Evolutionary conservation across 2,329 filamentous ascomycete genomes (phyloP).

Genomic region (Aspergillus pseudoglaucus): DNA sequence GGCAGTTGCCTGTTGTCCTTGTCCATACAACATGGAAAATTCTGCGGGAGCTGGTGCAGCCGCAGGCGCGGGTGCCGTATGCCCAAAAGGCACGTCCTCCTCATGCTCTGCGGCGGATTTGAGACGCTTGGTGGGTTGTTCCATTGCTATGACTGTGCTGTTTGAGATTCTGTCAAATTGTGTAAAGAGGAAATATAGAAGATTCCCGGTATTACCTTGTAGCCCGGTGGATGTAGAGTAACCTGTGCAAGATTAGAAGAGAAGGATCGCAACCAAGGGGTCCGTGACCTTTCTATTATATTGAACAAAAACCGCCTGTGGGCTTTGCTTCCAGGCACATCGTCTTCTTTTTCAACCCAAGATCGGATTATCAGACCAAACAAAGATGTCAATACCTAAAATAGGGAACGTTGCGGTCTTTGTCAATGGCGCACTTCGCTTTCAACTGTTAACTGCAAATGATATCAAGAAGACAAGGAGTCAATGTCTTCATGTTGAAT

Average conservation of each 20-base stretch:
- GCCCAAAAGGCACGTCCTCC: not conserved
- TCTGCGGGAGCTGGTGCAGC: not conserved
- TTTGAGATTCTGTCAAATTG: not conserved
- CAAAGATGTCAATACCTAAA: not conserved
- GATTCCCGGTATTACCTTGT: not conserved
- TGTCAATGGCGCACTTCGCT: not conserved
- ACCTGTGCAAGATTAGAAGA: too few species aligned
- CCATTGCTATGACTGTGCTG: not conserved
- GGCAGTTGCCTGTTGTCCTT: too few species aligned
- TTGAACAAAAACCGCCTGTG: too few species aligned
- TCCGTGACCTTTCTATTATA: too few species aligned
- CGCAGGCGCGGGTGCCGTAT: not conserved
- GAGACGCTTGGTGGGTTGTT: not conserved
- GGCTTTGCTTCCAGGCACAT: too few species aligned
- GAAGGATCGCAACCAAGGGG: too few species aligned
- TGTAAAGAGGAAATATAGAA: not conserved
- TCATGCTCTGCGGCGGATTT: conserved; percentile 4
- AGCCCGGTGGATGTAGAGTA: too few species aligned
- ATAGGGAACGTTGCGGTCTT: not conserved
- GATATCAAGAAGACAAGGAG: not conserved
- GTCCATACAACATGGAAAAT: not conserved
- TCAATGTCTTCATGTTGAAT: not conserved
- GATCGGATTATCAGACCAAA: too few species aligned
- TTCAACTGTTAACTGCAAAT: not conserved
- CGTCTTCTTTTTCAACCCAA: too few species aligned